Conservation (phyloP, 352 stramenopile genomes). For the Phytophthora citrophthora region DNA sequence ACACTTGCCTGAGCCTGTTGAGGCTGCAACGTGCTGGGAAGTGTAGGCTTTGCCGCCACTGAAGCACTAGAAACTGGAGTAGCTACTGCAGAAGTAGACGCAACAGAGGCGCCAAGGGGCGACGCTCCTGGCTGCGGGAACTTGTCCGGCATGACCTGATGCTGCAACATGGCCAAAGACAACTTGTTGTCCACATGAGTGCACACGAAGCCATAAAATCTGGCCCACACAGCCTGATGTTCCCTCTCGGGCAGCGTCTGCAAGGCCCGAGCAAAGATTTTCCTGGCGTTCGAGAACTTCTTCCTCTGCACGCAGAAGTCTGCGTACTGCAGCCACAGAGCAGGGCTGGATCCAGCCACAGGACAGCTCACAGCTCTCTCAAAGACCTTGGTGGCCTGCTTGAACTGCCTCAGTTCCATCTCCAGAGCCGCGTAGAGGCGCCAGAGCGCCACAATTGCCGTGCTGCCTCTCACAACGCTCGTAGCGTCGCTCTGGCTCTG, state of each 20-base stretch:
- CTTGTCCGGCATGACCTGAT: slow-evolving; percentile 60
- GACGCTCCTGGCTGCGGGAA: slow-evolving; percentile 25
- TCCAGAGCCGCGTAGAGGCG: slow-evolving; percentile 73
- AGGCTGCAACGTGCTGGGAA: slow-evolving; percentile 30
- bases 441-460: slow-evolving; percentile 53
- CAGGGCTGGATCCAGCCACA: slow-evolving; percentile 40
- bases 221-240: slow-evolving; percentile 49
- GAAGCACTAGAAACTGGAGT: slow-evolving; percentile 1
- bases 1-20: slow-evolving; percentile 7
- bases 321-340: slow-evolving; percentile 73
- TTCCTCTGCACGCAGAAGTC: slow-evolving; percentile 76
- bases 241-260: slow-evolving; percentile 47
- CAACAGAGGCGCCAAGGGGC: background rate
- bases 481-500: slow-evolving; percentile 16
- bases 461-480: slow-evolving; percentile 22
- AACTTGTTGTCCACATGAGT: slow-evolving; percentile 66
- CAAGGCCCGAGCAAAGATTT: slow-evolving; percentile 74
- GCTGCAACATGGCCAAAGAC: slow-evolving; percentile 57
- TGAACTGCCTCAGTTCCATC: slow-evolving; percentile 84
- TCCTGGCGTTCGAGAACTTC: slow-evolving; percentile 78
- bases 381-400: slow-evolving; percentile 84
- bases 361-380: slow-evolving; percentile 63
- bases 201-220: slow-evolving; percentile 70
- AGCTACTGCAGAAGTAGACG: slow-evolving; percentile 7
- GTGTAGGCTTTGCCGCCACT: background rate